Percentiles rank a stretch among this genome's conserved stretches.
Evolutionary conservation across 2,329 filamentous ascomycete species (phyloP).

Genomic region (Xylariaceae sp.): DNA sequence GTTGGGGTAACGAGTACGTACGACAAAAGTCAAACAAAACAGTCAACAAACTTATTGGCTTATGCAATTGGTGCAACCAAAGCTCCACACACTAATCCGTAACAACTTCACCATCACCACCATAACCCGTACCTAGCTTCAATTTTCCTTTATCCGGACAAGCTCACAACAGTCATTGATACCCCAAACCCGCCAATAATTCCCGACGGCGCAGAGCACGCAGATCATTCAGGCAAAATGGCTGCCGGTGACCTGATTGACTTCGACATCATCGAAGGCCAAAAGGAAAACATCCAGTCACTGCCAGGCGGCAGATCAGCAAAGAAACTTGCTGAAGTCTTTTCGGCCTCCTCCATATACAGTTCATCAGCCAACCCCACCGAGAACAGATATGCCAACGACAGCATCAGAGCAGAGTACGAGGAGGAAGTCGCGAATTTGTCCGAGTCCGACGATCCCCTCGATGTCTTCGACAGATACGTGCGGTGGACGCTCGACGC

Average conservation of each 20-base stretch:
- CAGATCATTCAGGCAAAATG: conserved; percentile 36
- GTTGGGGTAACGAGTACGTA: conserved; percentile 22
- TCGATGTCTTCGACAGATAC: conserved; percentile 94
- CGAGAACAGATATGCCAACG: conserved; percentile 71
- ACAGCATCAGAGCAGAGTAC: conserved; percentile 74
- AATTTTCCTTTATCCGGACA: conserved; percentile 1
- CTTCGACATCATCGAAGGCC: conserved; percentile 91
- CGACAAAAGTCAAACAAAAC: conserved; percentile 21
- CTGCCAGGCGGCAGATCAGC: conserved; percentile 84
- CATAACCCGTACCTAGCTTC: background rate
- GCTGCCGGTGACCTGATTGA: conserved; percentile 52
- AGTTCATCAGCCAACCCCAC: conserved; percentile 61
- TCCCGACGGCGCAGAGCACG: conserved; percentile 14
- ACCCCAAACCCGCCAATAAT: conserved; percentile 19
- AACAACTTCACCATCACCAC: background rate
- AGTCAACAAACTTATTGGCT: conserved; percentile 25
- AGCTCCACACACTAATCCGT: conserved; percentile 1
- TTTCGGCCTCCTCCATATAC: conserved; percentile 61
- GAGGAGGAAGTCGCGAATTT: conserved; percentile 76
- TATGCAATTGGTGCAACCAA: background rate
- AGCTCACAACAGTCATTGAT: conserved; percentile 2
- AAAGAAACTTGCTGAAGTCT: conserved; percentile 76
- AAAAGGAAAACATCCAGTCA: conserved; percentile 97
- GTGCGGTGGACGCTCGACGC: conserved; percentile 95
- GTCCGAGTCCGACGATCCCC: conserved; percentile 85